A percentile compares a stretch with the other conserved stretches of the same genome.
phyloP scores from a whole-genome alignment of 2,329 filamentous ascomycete species.

The Septoria linicola region DNA sequence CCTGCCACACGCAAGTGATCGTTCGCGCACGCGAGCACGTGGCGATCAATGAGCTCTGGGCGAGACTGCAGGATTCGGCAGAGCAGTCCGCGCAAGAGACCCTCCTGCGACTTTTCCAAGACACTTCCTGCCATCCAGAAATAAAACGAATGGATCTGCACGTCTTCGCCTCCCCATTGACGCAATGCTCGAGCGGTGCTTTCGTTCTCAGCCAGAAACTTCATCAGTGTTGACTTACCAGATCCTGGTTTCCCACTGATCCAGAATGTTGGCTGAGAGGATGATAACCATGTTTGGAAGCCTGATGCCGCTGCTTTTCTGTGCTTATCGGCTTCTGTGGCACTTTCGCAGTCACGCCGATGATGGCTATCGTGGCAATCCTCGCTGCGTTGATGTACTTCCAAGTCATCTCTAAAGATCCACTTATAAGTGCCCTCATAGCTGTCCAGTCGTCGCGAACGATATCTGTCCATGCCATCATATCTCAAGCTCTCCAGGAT shows the following conservation, averaged over 20 bases:
- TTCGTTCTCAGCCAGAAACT: background rate
- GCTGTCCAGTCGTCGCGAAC: background rate
- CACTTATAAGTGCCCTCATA: constrained; percentile 4
- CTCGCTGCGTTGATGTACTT: background rate
- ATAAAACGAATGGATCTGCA: background rate
- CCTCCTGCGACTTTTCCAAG: background rate
- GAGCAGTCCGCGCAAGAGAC: background rate
- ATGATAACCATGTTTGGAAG: background rate
- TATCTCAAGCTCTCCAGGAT: constrained; percentile 4
- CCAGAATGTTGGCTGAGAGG: constrained; percentile 5
- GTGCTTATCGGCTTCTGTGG: background rate
- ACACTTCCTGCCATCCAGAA: constrained; percentile 2
- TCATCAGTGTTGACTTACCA: constrained; percentile 16
- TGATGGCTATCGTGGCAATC: background rate
- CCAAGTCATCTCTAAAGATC: background rate
- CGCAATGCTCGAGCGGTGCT: background rate
- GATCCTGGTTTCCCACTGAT: constrained; percentile 11
- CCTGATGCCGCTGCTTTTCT: background rate
- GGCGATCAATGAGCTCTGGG: background rate
- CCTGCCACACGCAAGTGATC: background rate
- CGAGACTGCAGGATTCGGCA: background rate
- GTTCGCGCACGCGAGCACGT: background rate
- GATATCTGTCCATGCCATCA: background rate
- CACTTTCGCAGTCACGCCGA: background rate
- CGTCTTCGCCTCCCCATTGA: background rate